A percentile compares a stretch with the other conserved stretches of the same genome.
Evolutionary conservation across 352 stramenopile species (phyloP).

Genomic region (Pythium apleroticum): DNA sequence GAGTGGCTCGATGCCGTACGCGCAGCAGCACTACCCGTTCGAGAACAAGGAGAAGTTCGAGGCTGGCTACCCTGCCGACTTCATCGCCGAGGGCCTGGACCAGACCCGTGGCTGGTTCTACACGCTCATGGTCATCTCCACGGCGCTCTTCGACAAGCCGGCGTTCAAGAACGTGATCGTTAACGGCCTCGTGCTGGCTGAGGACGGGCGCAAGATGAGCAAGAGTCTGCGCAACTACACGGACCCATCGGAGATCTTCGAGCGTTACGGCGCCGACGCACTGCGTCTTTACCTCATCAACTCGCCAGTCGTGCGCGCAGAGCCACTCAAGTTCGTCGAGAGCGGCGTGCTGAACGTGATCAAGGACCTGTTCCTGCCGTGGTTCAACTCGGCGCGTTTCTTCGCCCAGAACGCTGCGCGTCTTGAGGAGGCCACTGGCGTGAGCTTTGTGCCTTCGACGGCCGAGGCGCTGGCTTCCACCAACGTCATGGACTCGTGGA

Average conservation of each 20-base stretch:
- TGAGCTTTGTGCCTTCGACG: constrained; percentile 89
- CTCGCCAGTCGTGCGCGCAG: constrained; percentile 98
- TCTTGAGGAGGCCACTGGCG: constrained; percentile 85
- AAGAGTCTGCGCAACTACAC: constrained; percentile 99
- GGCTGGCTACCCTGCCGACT: constrained; percentile 97
- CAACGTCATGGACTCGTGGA: constrained; percentile 99
- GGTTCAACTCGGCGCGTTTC: constrained; percentile 99
- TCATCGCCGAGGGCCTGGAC: constrained; percentile 99
- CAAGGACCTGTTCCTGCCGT: constrained; percentile 98
- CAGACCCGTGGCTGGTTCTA: constrained; percentile 99
- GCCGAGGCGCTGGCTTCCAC: constrained; percentile 87
- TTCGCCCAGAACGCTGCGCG: constrained; percentile 96
- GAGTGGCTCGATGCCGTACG: constrained; percentile 99
- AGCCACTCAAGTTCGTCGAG: constrained; percentile 97
- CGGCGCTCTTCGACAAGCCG: constrained; percentile 98
- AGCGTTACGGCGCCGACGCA: constrained; percentile 98
- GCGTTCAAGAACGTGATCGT: constrained; percentile 99
- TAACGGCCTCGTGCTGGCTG: constrained; percentile 98
- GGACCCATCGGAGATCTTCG: constrained; percentile 92
- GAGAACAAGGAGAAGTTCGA: constrained; percentile 99
- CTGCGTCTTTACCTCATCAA: constrained; percentile 99
- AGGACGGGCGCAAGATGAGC: constrained; percentile 99
- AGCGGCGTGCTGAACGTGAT: constrained; percentile 96
- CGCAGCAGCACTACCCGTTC: constrained; percentile 99
- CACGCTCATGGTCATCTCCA: constrained; percentile 99